Conservation (phyloP, 192 early-diverging fungal genomes). For the Rhizoclosmatium globosum region DNA sequence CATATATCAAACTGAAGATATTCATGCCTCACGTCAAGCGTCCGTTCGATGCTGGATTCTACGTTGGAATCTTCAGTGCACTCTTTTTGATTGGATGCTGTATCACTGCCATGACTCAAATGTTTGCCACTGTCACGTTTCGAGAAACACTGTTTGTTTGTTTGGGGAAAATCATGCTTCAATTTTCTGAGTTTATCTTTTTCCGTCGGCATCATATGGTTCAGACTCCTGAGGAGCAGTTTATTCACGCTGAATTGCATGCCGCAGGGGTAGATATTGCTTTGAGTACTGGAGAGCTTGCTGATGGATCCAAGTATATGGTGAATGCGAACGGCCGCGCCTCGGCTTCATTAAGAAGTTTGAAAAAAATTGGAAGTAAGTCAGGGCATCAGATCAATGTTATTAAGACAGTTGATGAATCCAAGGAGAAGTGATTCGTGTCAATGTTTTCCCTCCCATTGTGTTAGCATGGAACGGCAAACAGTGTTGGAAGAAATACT, state of each 20-base stretch:
- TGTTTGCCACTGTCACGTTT: slow-evolving; percentile 6
- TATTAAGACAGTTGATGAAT: no score
- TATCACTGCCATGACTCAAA: slow-evolving; percentile 6
- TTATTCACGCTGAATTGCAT: slow-evolving; percentile 23
- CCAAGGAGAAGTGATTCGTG: no score
- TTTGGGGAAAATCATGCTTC: slow-evolving; percentile 3
- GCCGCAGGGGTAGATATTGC: not conserved
- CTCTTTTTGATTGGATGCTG: slow-evolving; percentile 7
- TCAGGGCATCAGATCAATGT: no score
- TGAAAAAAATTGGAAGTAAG: no score
- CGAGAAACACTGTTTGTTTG: slow-evolving; percentile 7
- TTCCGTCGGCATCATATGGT: slow-evolving; percentile 17
- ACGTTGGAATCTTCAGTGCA: slow-evolving; percentile 3
- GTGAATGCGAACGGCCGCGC: no score
- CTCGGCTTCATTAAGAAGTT: no score
- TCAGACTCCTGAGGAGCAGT: slow-evolving; percentile 14
- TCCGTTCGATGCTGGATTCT: slow-evolving; percentile 4
- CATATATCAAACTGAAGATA: slow-evolving; percentile 15
- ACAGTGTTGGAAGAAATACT: no score
- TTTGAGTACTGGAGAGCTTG: not conserved
- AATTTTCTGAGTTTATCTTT: slow-evolving; percentile 12
- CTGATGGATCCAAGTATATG: slow-evolving; percentile 1
- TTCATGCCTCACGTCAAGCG: slow-evolving; percentile 15
- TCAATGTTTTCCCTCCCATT: no score
- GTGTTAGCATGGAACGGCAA: no score